These are phyloP conservation scores for Aspergillus affinis DNA, from an alignment of 495 filamentous ascomycete genomes.

Conservation along the genomic window DNA sequence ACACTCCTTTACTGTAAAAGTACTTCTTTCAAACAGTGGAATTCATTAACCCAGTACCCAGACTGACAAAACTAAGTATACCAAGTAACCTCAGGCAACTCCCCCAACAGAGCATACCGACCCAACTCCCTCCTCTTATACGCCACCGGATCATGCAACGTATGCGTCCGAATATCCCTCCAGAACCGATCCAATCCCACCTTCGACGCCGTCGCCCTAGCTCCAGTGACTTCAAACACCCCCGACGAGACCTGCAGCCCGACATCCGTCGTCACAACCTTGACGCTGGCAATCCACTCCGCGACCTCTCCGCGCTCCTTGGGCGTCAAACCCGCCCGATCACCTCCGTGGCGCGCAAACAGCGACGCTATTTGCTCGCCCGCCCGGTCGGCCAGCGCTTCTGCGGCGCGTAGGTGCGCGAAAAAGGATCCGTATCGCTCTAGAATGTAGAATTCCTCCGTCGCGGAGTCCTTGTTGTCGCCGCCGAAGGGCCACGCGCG, in stretches of 20 bases:
- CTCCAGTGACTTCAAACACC: constrained; percentile 60
- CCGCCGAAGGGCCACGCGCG: constrained; percentile 61
- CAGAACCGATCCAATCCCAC: constrained; percentile 61
- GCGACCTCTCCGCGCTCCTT: constrained; percentile 54
- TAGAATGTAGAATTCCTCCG: constrained; percentile 63
- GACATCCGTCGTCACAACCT: constrained; percentile 59
- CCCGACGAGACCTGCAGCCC: constrained; percentile 54
- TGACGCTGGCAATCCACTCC: constrained; percentile 59
- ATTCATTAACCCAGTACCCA: not conserved
- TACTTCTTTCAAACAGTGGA: not conserved
- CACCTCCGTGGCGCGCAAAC: constrained; percentile 35
- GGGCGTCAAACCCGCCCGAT: constrained; percentile 40
- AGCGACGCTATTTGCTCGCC: constrained; percentile 43
- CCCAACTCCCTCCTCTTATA: constrained; percentile 62
- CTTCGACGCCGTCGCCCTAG: constrained; percentile 51
- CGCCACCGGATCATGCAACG: constrained; percentile 60
- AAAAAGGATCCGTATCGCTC: constrained; percentile 60
- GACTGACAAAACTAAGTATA: constrained; percentile 45
- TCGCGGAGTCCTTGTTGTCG: constrained; percentile 51
- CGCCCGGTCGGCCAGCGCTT: constrained; percentile 54
- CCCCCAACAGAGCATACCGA: constrained; percentile 48
- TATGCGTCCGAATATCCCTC: constrained; percentile 60
- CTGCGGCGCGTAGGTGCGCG: constrained; percentile 56
- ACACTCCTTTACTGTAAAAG: no score
- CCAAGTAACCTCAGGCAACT: constrained; percentile 57